A percentile compares a stretch with the other conserved stretches of the same genome.
Evolutionary conservation across 345 rosid species (phyloP).

Genomic region (Isatis tinctoria): DNA sequence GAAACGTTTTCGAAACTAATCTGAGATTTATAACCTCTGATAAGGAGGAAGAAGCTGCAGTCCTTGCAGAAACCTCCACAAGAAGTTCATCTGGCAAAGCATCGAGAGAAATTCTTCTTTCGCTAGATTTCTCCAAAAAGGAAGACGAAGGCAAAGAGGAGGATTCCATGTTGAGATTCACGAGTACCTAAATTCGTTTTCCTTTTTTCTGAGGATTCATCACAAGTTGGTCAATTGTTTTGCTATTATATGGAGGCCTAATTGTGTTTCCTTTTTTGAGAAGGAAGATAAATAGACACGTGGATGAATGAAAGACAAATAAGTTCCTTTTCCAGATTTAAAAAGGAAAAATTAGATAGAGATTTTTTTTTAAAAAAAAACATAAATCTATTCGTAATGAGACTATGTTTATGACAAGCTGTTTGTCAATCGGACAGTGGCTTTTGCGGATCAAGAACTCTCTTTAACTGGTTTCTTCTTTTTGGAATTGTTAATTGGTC

Average conservation of each 20-base stretch:
- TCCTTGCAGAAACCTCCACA: background rate
- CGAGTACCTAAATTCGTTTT: background rate
- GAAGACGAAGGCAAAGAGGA: background rate
- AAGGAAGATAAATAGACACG: background rate
- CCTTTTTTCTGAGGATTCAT: background rate
- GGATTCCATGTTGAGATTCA: background rate
- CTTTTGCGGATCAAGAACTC: conserved; percentile 3
- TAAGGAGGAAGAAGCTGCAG: conserved; percentile 1
- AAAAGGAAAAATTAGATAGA: background rate
- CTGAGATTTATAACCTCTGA: background rate
- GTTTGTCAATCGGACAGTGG: background rate
- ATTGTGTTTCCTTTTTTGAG: background rate
- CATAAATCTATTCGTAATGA: background rate
- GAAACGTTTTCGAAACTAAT: conserved; percentile 1
- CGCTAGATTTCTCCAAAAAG: background rate
- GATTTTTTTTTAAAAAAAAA: background rate
- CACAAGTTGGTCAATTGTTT: background rate
- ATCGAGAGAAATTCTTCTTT: background rate
- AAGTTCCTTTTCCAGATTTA: background rate
- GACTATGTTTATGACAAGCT: background rate
- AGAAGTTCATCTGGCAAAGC: conserved; percentile 5
- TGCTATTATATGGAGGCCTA: background rate
- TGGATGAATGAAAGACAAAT: background rate
- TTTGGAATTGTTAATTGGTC: conserved; percentile 35
- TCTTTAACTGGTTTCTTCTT: conserved; percentile 19